Evolutionary conservation across 1,284 basidiomycete genomes (phyloP).

Genomic region (Trametes polyzona): DNA sequence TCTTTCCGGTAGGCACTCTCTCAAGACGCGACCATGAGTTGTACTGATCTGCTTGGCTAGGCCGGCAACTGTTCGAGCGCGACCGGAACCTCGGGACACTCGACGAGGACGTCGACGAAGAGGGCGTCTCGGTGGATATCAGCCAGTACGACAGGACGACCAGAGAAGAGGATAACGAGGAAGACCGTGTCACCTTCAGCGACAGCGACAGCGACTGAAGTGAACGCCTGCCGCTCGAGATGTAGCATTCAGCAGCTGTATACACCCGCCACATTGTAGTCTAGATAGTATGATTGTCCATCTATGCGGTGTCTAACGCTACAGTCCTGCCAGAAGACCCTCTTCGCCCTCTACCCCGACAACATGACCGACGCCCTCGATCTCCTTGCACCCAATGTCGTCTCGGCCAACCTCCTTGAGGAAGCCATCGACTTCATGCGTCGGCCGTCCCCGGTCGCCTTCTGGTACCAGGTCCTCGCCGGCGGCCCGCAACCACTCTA

Average conservation of each 20-base stretch:
- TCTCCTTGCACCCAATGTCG: slow-evolving; percentile 51
- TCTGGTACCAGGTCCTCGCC: slow-evolving; percentile 55
- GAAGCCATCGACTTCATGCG: slow-evolving; percentile 57
- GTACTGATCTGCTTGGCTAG: slow-evolving; percentile 44
- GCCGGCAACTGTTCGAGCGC: slow-evolving; percentile 88
- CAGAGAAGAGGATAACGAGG: slow-evolving; percentile 61
- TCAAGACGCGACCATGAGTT: background rate
- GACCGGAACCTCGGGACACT: slow-evolving; percentile 68
- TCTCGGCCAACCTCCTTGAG: slow-evolving; percentile 58
- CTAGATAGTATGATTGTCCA: slow-evolving; percentile 10
- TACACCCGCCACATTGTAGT: slow-evolving; percentile 18
- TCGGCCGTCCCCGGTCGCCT: slow-evolving; percentile 37
- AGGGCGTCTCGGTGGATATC: slow-evolving; percentile 81
- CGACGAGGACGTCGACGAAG: slow-evolving; percentile 85
- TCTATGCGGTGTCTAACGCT: slow-evolving; percentile 19
- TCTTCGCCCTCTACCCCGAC: slow-evolving; percentile 41
- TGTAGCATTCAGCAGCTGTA: slow-evolving; percentile 26
- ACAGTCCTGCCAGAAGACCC: slow-evolving; percentile 48
- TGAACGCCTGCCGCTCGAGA: slow-evolving; percentile 3
- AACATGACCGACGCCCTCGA: slow-evolving; percentile 43
- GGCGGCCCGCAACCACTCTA: slow-evolving; percentile 74
- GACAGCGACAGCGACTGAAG: slow-evolving; percentile 84
- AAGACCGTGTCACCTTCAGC: slow-evolving; percentile 71
- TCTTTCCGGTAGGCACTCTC: slow-evolving; percentile 63
- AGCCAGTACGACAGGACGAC: slow-evolving; percentile 82